phyloP scores from a whole-genome alignment of 2,329 filamentous ascomycete species.

The Exserohilum rostratum region DNA sequence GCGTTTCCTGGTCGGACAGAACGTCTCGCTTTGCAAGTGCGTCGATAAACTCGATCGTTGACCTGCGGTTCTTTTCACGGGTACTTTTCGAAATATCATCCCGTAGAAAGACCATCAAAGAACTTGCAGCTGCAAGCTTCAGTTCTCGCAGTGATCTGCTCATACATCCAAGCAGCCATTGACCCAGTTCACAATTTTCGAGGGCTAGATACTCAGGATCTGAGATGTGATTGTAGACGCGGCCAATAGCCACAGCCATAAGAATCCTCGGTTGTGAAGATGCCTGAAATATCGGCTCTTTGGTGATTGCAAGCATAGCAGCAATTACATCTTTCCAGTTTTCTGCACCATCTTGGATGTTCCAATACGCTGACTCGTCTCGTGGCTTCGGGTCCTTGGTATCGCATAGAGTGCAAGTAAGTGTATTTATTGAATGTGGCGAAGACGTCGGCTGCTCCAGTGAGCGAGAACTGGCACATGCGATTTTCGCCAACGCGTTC shows the following conservation, averaged over 20 bases:
- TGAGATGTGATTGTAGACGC: conserved; percentile 70
- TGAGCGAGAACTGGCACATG: conserved; percentile 41
- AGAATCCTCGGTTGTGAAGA: conserved; percentile 39
- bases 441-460: conserved; percentile 12
- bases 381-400: background rate
- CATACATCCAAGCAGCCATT: conserved; percentile 81
- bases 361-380: conserved; percentile 30
- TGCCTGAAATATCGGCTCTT: conserved; percentile 36
- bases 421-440: conserved; percentile 18
- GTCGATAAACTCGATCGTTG: conserved; percentile 73
- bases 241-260: conserved; percentile 60
- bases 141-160: conserved; percentile 86
- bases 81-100: conserved; percentile 55
- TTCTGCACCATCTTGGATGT: conserved; percentile 20
- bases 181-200: conserved; percentile 69
- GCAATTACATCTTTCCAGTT: conserved; percentile 44
- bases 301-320: conserved; percentile 38
- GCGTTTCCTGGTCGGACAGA: conserved; percentile 76
- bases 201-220: conserved; percentile 68
- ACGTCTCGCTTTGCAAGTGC: conserved; percentile 72
- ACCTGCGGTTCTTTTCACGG: conserved; percentile 68
- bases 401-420: conserved; percentile 38
- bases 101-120: conserved; percentile 69
- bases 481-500: conserved; percentile 37
- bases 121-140: conserved; percentile 76